Evolutionary conservation across 768 basidiomycete genomes (phyloP), one percentile per base, ranked within the genome.

Genomic region (Leccinum aurantiacum): DNA sequence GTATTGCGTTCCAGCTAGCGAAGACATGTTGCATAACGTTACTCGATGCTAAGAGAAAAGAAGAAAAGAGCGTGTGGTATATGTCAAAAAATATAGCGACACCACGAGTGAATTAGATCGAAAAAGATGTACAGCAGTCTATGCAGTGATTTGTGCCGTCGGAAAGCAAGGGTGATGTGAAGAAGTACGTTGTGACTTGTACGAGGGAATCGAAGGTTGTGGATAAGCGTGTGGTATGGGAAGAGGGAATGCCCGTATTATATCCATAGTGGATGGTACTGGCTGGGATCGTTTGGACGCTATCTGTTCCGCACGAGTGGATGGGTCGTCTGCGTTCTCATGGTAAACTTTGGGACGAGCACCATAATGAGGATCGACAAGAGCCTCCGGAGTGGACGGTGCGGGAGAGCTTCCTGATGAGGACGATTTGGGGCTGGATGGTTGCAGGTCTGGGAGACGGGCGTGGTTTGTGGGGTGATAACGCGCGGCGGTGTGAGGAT

Each of bases 211-310:
- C 59, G 59, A 60, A 47, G 63, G 49, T 56, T 60, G 71, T 44
- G 64, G 59, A 60, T 61, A 55, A 1, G 68, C 58, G 53, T 66
- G 71, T 27, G 76, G 68, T 38, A 76, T 57, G 13, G 82, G 81
- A 61, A 84, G 66, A 27, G 82, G 82, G 53, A 84, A 84, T 15
- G 81, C 72, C 53, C 77, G 74, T 27, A 83, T 74, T 3, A 83
- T 63, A 1, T 84, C 82, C 48, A 77, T 70, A 7, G 77, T 75
- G 19, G 78, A 70, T n/a, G 67, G 25, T 24, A 60, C 7, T 10
- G 60, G 55, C 33, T 73, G 67, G 15, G 73, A 59, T 46, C 59
- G 74, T 25, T 74, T 72, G 6, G 66, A 27, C 13, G 67, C 54
- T 2, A 58, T 14, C 8, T 71, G 69, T 10, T 68, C 65, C 37